A percentile compares a stretch with the other conserved stretches of the same genome.
These are phyloP conservation scores for Penicillium corylophilum DNA, from an alignment of 2,329 filamentous ascomycete genomes.

Conservation along the genomic window DNA sequence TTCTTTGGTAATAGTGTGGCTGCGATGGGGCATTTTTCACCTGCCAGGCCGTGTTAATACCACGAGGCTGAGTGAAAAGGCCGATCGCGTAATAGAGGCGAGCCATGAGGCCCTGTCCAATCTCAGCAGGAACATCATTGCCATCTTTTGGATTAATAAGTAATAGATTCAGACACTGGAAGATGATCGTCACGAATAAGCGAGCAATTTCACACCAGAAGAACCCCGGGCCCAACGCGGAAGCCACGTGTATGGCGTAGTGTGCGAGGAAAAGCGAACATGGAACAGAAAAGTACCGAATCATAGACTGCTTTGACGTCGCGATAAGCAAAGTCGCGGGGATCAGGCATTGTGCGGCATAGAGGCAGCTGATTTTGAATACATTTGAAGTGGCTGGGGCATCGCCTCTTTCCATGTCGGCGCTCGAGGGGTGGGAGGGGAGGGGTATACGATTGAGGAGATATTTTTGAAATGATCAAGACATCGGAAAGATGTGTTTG, in stretches of 20 bases:
- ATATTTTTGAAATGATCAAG: neutral
- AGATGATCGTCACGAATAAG: conserved; percentile 5
- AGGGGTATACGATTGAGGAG: neutral
- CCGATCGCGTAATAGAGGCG: neutral
- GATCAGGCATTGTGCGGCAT: conserved; percentile 11
- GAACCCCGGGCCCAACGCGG: neutral
- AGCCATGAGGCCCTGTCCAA: conserved; percentile 1
- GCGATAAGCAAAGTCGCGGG: conserved; percentile 8
- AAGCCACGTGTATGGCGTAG: neutral
- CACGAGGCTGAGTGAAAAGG: conserved; percentile 15
- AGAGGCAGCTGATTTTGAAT: neutral
- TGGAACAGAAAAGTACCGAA: conserved; percentile 15
- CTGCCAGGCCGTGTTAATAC: conserved; percentile 22
- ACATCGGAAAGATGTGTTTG: neutral
- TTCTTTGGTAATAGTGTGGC: conserved; percentile 13
- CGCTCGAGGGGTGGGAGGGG: neutral
- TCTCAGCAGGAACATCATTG: neutral
- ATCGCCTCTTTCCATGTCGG: neutral
- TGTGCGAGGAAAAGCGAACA: conserved; percentile 5
- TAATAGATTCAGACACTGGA: conserved; percentile 11
- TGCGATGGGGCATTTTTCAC: conserved; percentile 20
- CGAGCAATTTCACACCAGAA: neutral
- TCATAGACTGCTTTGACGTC: conserved; percentile 8
- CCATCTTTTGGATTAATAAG: conserved; percentile 15
- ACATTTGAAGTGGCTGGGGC: neutral